These are phyloP conservation scores for Lactarius trivialis DNA, from an alignment of 768 basidiomycete genomes.

Conservation along the genomic window DNA sequence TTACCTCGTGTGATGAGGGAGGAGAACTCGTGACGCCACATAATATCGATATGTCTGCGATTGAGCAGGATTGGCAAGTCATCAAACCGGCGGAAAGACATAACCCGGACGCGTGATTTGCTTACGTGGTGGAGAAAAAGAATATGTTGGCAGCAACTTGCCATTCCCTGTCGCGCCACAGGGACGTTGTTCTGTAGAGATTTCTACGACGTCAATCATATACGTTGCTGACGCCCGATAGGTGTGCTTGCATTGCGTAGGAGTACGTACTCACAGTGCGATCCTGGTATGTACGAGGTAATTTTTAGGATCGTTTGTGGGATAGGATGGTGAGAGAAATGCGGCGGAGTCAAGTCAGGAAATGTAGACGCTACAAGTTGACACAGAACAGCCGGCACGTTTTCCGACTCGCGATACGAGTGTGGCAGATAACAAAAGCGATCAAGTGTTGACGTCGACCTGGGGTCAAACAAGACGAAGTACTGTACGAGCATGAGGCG, in stretches of 20 bases:
- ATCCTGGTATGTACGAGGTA: neutral
- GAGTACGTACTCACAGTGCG: neutral
- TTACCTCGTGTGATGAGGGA: constrained; percentile 1
- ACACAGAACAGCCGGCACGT: neutral
- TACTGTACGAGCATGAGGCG: constrained; percentile 3
- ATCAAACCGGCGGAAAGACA: neutral
- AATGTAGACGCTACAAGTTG: neutral
- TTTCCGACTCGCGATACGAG: neutral
- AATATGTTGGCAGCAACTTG: neutral
- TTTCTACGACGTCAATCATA: constrained; percentile 15
- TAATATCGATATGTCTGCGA: neutral
- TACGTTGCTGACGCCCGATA: neutral
- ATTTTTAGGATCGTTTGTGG: neutral
- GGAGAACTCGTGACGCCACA: constrained; percentile 4
- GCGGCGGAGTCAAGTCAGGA: neutral
- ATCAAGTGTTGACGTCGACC: neutral
- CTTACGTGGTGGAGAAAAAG: constrained; percentile 5
- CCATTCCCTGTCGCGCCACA: constrained; percentile 9
- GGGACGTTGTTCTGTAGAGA: constrained; percentile 6
- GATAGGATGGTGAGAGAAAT: neutral
- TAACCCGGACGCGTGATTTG: neutral
- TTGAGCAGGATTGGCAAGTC: constrained; percentile 14
- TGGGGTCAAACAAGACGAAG: neutral
- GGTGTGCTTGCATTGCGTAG: neutral
- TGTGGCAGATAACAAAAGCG: neutral